Percentiles rank a stretch among this genome's conserved stretches.
Evolutionary conservation across 768 basidiomycete genomes (phyloP).

Genomic region (Boletus barrowsii): DNA sequence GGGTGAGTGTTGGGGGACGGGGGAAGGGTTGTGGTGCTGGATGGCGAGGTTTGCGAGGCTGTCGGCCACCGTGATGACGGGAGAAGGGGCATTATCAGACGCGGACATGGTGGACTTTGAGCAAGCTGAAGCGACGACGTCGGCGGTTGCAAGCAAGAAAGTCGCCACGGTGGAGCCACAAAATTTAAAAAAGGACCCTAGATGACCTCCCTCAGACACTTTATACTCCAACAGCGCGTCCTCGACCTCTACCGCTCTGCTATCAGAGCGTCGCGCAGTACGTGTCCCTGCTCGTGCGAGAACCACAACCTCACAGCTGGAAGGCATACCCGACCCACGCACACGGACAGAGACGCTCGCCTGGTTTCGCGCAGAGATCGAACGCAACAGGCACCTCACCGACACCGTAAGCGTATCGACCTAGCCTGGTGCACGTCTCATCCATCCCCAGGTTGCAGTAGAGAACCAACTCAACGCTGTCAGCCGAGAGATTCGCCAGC

Average conservation of each 20-base stretch:
- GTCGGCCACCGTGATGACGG: constrained; percentile 30
- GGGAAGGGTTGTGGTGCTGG: constrained; percentile 14
- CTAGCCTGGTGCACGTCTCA: constrained; percentile 10
- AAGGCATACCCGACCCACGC: constrained; percentile 61
- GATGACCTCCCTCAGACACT: constrained; percentile 63
- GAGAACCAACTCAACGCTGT: constrained; percentile 56
- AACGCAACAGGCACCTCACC: constrained; percentile 53
- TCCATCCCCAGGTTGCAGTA: constrained; percentile 45
- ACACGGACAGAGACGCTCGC: constrained; percentile 62
- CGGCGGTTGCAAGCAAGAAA: constrained; percentile 16
- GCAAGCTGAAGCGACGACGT: constrained; percentile 3
- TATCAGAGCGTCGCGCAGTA: constrained; percentile 70
- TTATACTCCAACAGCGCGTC: constrained; percentile 63
- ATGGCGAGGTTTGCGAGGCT: constrained; percentile 34
- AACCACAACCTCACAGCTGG: constrained; percentile 4
- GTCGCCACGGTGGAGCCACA: constrained; percentile 6
- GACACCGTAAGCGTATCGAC: constrained; percentile 46
- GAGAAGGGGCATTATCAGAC: constrained; percentile 20
- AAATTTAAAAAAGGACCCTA: constrained; percentile 4
- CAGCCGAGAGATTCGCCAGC: constrained; percentile 58
- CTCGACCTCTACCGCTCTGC: constrained; percentile 62
- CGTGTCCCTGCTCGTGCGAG: constrained; percentile 8
- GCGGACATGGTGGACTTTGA: constrained; percentile 34
- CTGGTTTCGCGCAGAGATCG: constrained; percentile 75
- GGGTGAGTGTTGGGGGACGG: constrained; percentile 8